Base-by-base conservation (phyloP, 495 filamentous ascomycete genomes). In the Neurospora sp. region DNA sequence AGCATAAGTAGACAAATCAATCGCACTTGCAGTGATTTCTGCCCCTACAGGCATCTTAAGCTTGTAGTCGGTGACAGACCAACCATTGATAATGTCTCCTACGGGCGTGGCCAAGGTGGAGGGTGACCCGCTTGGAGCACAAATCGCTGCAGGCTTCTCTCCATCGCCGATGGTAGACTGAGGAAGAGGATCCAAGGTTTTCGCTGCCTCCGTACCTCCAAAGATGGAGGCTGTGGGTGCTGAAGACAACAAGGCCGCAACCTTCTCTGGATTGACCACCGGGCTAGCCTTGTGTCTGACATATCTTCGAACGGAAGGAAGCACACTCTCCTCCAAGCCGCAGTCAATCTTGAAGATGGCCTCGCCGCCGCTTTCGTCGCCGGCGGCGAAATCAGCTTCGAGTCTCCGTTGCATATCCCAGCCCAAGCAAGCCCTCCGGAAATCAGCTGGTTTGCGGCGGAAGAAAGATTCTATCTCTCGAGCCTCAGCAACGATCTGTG, bases 391-490 rank as follows among this genome's bases (percentile, higher is more conserved):
- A 79, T 99, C 96, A 9, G 97, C 92, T 78, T 94, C 90, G 23
- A 98, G 81, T 69, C 86, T 91, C 71, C 94, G 89, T 71, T 90
- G 89, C 94, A 98, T 98, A 76, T 97, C 92, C 96, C 96, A 98
- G 4, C 92, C 91, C 71, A 91, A 84, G 81, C 92, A 98, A 9
- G 89, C 83, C 76, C 91, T 92, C 35, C 88, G 90, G 82, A 94
- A 98, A 75, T 94, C 88, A 44, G 88, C 87, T 18, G 94, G 95
- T 77, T 87, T 93, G 78, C 91, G 90, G 7, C 84, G 84, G 27
- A 94, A 82, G 76, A 91, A 98, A 48, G 85, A 87, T 77, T 97
- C 91, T 70, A 96, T 93, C 83, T 95, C 92, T 72, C 86, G 84
- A 0, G 93, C 94, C 78, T 97, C 93, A 0, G 91, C 89, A 18